phyloP scores from a whole-genome alignment of 768 basidiomycete genomes.

The Termitomyces sp. region DNA sequence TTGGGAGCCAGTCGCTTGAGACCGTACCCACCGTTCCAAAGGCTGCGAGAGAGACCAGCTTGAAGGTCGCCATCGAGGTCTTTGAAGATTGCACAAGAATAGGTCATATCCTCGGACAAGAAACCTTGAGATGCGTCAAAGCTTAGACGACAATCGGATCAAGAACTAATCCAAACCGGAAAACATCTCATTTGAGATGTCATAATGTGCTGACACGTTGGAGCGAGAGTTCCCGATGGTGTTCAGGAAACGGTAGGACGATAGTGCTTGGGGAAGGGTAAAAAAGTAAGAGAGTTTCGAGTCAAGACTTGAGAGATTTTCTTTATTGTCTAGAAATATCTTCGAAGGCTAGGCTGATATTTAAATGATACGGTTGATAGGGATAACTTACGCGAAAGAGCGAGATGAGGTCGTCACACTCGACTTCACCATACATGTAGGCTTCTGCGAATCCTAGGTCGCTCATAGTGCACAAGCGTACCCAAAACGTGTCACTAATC shows the following conservation, averaged over 20 bases:
- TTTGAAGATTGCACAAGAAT: neutral
- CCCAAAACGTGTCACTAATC: conserved; percentile 50
- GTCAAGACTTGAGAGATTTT: neutral
- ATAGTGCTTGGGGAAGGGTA: neutral
- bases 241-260: conserved; percentile 53
- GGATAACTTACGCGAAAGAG: conserved; percentile 48
- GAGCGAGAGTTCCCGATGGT: conserved; percentile 58
- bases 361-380: conserved; percentile 27
- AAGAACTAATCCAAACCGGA: conserved; percentile 50
- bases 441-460: conserved; percentile 74
- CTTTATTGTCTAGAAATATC: neutral
- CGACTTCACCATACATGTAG: conserved; percentile 75
- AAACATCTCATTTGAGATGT: conserved; percentile 76
- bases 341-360: neutral
- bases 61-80: neutral
- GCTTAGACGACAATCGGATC: neutral
- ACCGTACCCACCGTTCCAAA: neutral
- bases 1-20: neutral
- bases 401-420: conserved; percentile 57
- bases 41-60: too few species aligned
- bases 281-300: neutral
- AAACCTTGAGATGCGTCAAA: neutral
- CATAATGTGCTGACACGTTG: conserved; percentile 75
- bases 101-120: neutral
- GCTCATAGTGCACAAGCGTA: conserved; percentile 50